Evolutionary conservation across 2,329 filamentous ascomycete species (phyloP).

Genomic region (Colletotrichum liriopes): DNA sequence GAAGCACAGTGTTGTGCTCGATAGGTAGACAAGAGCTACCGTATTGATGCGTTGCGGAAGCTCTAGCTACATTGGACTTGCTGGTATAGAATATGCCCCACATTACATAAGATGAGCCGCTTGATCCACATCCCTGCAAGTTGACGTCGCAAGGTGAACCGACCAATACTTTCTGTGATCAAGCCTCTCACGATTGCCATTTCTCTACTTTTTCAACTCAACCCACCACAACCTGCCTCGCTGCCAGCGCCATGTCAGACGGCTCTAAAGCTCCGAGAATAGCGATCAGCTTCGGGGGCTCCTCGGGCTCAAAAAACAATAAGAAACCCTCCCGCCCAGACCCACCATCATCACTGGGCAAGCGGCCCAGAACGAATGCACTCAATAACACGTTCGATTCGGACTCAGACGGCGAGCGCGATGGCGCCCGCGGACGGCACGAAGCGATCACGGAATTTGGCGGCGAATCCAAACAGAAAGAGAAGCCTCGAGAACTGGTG

Average conservation of each 20-base stretch:
- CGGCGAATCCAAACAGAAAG: constrained; percentile 57
- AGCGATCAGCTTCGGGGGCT: constrained; percentile 43
- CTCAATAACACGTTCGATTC: constrained; percentile 62
- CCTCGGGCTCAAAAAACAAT: constrained; percentile 30
- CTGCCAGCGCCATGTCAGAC: constrained; percentile 38
- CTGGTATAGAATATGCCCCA: constrained; percentile 10
- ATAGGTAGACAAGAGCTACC: constrained; percentile 11
- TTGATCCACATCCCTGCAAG: constrained; percentile 20
- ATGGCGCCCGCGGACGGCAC: constrained; percentile 50
- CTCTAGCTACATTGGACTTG: constrained; percentile 4
- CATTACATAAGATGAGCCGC: constrained; percentile 37
- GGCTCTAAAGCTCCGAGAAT: constrained; percentile 35
- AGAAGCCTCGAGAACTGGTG: constrained; percentile 60
- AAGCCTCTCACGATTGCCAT: constrained; percentile 3
- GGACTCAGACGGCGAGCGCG: constrained; percentile 50
- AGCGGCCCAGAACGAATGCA: constrained; percentile 62
- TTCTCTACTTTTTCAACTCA: neutral
- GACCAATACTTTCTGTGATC: constrained; percentile 17
- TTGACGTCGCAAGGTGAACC: constrained; percentile 40
- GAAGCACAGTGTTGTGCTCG: neutral
- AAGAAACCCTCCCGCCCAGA: constrained; percentile 30
- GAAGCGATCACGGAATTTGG: constrained; percentile 68
- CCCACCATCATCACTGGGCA: constrained; percentile 63
- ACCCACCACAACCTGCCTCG: neutral
- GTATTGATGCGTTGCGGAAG: neutral